Conservation (phyloP, 2,329 filamentous ascomycete species). For the Ophiostoma sp. region DNA sequence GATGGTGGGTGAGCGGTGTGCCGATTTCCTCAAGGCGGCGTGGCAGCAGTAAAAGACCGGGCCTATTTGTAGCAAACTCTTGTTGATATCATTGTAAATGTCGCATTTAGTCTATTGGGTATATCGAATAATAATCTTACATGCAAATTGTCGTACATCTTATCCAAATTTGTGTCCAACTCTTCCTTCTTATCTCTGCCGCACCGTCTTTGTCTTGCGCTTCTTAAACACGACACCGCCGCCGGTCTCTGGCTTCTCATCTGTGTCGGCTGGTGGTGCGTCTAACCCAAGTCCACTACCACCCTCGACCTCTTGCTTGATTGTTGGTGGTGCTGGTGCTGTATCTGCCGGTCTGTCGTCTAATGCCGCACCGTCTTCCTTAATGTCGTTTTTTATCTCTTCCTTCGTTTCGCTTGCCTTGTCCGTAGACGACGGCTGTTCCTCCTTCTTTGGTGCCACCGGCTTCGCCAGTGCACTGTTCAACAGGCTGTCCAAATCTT, state of each 20-base stretch:
- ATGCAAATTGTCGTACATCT: background rate
- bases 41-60: background rate
- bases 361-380: background rate
- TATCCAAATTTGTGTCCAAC: no score
- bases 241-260: background rate
- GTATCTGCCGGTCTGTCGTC: background rate
- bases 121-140: background rate
- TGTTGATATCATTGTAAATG: background rate
- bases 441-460: slow-evolving; percentile 31
- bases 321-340: background rate
- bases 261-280: background rate
- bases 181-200: slow-evolving; percentile 51
- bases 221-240: slow-evolving; percentile 67
- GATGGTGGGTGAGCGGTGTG: slow-evolving; percentile 39
- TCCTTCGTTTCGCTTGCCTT: slow-evolving; percentile 23
- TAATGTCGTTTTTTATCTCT: background rate
- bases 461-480: slow-evolving; percentile 39
- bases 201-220: slow-evolving; percentile 67
- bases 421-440: slow-evolving; percentile 30
- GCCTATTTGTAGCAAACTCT: background rate
- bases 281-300: background rate
- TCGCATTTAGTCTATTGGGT: background rate
- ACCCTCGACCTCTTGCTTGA: slow-evolving; percentile 2
- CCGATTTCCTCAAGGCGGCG: slow-evolving; percentile 35
- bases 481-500: slow-evolving; percentile 64